A percentile compares a stretch with the other conserved stretches of the same genome.
These are phyloP conservation scores for Dendrobium huoshanense DNA, from an alignment of 106 monocot species.

Conservation along the genomic window DNA sequence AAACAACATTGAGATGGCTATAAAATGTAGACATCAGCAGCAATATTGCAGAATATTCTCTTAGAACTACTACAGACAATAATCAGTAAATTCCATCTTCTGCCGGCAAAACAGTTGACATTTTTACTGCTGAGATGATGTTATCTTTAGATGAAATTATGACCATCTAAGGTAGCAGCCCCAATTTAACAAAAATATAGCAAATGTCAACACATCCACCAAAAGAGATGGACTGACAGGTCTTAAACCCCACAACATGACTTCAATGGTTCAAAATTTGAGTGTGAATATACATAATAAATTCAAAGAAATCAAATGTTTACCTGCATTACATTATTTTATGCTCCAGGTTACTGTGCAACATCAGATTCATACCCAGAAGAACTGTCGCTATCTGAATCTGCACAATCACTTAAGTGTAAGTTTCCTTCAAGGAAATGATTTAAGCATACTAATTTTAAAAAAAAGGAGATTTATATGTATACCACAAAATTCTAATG, in stretches of 20 bases:
- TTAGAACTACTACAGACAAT: not conserved
- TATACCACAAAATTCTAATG: no score
- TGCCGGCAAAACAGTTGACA: not conserved
- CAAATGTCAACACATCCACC: not conserved
- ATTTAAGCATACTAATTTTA: not conserved
- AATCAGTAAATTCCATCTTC: not conserved
- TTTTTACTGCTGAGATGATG: not conserved
- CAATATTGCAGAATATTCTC: not conserved
- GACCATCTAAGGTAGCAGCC: not conserved
- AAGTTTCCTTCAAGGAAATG: not conserved
- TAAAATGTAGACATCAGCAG: not conserved
- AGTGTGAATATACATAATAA: not conserved
- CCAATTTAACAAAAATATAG: not conserved
- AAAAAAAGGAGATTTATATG: not conserved
- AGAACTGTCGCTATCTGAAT: constrained; percentile 53
- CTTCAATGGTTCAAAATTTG: not conserved
- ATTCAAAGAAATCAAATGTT: constrained; percentile 1
- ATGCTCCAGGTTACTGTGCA: constrained; percentile 6
- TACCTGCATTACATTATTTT: not conserved
- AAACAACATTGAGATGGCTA: not conserved
- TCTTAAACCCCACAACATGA: not conserved
- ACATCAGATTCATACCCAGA: constrained; percentile 34
- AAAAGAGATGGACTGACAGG: not conserved
- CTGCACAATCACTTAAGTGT: constrained; percentile 17
- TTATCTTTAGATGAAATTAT: not conserved